Evolutionary conservation across 495 filamentous ascomycete species (phyloP), one percentile per base, ranked within the genome.

Genomic region (Talaromyces trachyspermus): DNA sequence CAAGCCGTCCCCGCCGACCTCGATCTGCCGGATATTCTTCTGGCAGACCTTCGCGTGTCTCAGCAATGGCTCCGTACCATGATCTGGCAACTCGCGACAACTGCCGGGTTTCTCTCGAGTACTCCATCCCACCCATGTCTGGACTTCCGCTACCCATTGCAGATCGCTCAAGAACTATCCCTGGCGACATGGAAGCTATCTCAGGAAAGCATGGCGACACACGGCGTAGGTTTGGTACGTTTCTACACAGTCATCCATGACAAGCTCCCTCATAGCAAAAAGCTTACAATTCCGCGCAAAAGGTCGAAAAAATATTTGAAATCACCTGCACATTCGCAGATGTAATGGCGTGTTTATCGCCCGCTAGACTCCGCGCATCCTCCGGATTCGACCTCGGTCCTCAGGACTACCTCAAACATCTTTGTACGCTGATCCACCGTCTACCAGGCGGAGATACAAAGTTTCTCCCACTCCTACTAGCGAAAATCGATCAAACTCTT

Each of bases 61-160:
- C 86, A 88, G 60, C 77, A 85, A 54, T 90, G 86, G 86, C 74
- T 89, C 7, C 79, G 83, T 46, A 83, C 80, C 11, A 80, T 82
- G 67, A 76, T 83, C 5, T 89, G 85, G 86, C 84, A 87, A 50
- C 60, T 90, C 9, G 66, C 69, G 0, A 72, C 63, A 5, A 62
- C 69, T 15, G 71, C 76, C 12, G 71, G 74, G 1, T 73, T 67
- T 33, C 63, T 80, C 25, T 80, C 76, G 6, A 73, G 71, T 11
- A 63, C 62, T 1, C 71, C 77, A 2, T 49, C 64, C 23, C 80
- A 89, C 48, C 68, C 68, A 23, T 76, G 74, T 32, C 76, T 87
- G 70, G 80, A 75, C 3, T 81, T 88, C 55, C 75, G 75, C 45
- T 85, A 80, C 50, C 83, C 84, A 3, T 72, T 87, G 27, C 79